Evolutionary conservation across 2,329 filamentous ascomycete genomes (phyloP), one percentile per base, ranked within the genome.

Genomic region (Amesomyces nigricolor): DNA sequence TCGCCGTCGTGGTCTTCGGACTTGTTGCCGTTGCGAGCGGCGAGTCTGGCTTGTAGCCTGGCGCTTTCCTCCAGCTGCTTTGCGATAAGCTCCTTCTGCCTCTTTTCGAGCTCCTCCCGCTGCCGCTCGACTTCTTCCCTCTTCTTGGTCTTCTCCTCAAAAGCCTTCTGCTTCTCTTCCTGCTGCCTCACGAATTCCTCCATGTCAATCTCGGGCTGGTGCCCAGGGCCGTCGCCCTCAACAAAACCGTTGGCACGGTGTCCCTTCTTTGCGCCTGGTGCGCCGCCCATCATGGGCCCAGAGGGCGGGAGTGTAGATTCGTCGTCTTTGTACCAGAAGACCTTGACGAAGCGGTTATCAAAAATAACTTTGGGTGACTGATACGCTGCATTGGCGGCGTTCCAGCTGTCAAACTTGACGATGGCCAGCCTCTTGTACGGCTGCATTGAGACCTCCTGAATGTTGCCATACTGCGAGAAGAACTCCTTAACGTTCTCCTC

Each of bases 291-390:
- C 26, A 51, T 13, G 19, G 65, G 50, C 48, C 62, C n/a, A 35
- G 61, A 32, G 51, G 64, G 59, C 2, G 68, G 66, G 11, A 70
- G 57, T 2, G 64, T 65, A 42, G 76, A 72, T 14, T 71, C 70
- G 26, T 78, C 76, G 5, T 80, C 78, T 62, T 82, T 86, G 66
- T 83, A 79, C 88, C 88, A 92, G 64, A 86, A 91, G 0, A 92
- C 86, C 64, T 90, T 91, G 47, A 94, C 89, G 63, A 94, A 94
- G 10, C 89, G 78, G 63, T 92, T 94, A 64, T 91, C 87, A 65
- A 92, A 94, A 44, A 94, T 85, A 46, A 85, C 85, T 65, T 90
- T 90, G 0, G 89, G 88, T 8, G 86, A 91, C 46, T 79, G 78
- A 67, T 89, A 90, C 2, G 89, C 89, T 14, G 80, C 79, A 57